Base-by-base conservation (phyloP, 768 basidiomycete genomes). In the Hygrophoropsis aurantiaca region DNA sequence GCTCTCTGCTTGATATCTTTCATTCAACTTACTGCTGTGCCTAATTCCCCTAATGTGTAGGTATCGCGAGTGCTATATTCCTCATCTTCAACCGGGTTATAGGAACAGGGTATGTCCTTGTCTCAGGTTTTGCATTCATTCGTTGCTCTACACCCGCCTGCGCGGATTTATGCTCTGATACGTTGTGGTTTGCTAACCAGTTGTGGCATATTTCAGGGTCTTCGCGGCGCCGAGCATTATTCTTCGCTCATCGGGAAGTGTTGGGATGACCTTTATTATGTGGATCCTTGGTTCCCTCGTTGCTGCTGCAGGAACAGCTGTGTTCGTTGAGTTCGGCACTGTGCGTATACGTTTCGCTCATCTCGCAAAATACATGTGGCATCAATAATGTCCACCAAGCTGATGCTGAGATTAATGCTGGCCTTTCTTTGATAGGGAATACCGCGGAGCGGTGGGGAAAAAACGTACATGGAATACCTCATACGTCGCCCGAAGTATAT, bases 61-160 rank as follows among this genome's bases (percentile, higher is more conserved):
- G 59, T 10, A 34, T 61, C 16, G 41, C 75, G 37, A 84, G 80
- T 49, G 79, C 82, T 3, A 63, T 79, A 2, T 82, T 79, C 52
- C 76, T 89, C 35, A 82, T 89, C 30, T 86, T 87, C 70, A 89
- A 89, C 57, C 77, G 82, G 23, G 74, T 86, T n/a, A 83, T 87
- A 24, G 85, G 86, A 16, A 81, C 84, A 16, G 85, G 86, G 86
- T 83, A 47, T 24, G 68, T 36, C 24, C 40, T 18, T n/a, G n/a
- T n/a, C n/a, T n/a, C n/a, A n/a, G n/a, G n/a, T n/a, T n/a, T n/a
- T n/a, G n/a, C n/a, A n/a, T n/a, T n/a, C n/a, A n/a, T n/a, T 58
- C 40, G 38, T 33, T 44, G 15, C 15, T 25, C 15, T 25, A 18
- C 23, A 35, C 46, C 19, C n/a, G 16, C 16, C 16, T n/a, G n/a